These are phyloP conservation scores for Penicillium sp. DNA, from an alignment of 2,329 filamentous ascomycete genomes.

Conservation along the genomic window DNA sequence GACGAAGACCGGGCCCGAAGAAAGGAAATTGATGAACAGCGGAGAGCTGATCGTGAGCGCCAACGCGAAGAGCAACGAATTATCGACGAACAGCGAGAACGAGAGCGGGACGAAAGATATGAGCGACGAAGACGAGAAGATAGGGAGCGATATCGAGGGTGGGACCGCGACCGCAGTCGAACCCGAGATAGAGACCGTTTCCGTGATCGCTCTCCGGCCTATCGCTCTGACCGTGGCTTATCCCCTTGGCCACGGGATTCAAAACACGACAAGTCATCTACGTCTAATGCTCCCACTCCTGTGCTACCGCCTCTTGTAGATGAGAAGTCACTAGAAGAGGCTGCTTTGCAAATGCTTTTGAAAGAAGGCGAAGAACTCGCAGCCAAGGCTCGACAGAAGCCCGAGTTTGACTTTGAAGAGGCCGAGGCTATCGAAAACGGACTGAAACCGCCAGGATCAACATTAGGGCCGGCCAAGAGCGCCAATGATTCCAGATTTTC, in stretches of 20 bases:
- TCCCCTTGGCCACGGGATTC: constrained; percentile 32
- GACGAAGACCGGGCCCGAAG: constrained; percentile 49
- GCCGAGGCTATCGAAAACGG: constrained; percentile 44
- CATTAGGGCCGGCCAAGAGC: constrained; percentile 25
- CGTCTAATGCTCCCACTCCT: constrained; percentile 36
- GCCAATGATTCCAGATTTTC: constrained; percentile 28
- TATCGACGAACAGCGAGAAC: constrained; percentile 52
- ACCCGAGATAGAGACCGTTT: constrained; percentile 35
- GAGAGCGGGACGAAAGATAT: constrained; percentile 49
- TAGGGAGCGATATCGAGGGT: constrained; percentile 46
- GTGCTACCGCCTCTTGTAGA: constrained; percentile 39
- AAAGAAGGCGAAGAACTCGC: constrained; percentile 56
- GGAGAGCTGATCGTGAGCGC: constrained; percentile 51
- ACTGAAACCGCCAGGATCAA: constrained; percentile 28
- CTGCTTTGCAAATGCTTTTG: constrained; percentile 54
- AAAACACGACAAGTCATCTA: constrained; percentile 31
- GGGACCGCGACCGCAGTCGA: constrained; percentile 38
- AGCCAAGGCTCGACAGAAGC: constrained; percentile 50
- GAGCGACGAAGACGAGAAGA: constrained; percentile 46
- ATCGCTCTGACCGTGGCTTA: constrained; percentile 33
- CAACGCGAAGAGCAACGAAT: constrained; percentile 54
- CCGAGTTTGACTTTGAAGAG: constrained; percentile 52
- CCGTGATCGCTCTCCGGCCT: constrained; percentile 32
- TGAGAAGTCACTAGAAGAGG: constrained; percentile 56
- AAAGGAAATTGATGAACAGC: constrained; percentile 50